A percentile compares a stretch with the other conserved stretches of the same genome.
phyloP scores from a whole-genome alignment of 23 red algal genomes.

The Chondrus crispus region DNA sequence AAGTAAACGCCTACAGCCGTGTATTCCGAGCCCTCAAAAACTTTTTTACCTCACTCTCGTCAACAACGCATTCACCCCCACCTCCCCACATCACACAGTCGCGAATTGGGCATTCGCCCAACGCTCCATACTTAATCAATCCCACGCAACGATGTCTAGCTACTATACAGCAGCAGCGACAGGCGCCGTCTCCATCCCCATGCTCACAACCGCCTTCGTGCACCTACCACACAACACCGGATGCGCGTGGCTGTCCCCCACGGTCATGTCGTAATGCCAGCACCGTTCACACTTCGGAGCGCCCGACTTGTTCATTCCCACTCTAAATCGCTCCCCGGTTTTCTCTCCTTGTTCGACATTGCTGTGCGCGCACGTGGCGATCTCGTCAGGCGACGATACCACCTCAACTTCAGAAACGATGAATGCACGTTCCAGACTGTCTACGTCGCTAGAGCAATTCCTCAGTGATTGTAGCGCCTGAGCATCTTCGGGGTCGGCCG shows the following conservation, averaged over 20 bases:
- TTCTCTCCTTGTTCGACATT: not conserved
- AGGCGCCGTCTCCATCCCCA: slow-evolving; percentile 38
- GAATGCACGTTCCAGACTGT: slow-evolving; percentile 75
- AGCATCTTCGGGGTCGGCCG: slow-evolving; percentile 5
- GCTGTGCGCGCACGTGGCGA: slow-evolving; percentile 21
- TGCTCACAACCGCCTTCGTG: slow-evolving; percentile 37
- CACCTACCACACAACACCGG: slow-evolving; percentile 58
- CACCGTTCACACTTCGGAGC: slow-evolving; percentile 91
- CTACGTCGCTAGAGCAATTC: slow-evolving; percentile 56
- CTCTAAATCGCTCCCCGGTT: slow-evolving; percentile 25
- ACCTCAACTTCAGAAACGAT: slow-evolving; percentile 84
- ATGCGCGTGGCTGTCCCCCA: slow-evolving; percentile 40
- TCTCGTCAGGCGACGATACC: not conserved
- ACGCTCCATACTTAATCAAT: not conserved
- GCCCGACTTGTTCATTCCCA: slow-evolving; percentile 59
- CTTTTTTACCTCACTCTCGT: too few species aligned
- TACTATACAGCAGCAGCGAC: not conserved
- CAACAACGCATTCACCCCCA: too few species aligned
- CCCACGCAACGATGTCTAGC: not conserved
- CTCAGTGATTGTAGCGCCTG: slow-evolving; percentile 2
- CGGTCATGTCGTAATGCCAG: slow-evolving; percentile 79
- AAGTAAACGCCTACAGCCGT: too few species aligned
- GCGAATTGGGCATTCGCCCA: not conserved
- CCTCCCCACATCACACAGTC: too few species aligned
- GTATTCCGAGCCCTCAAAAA: too few species aligned